Evolutionary conservation across 805 yeast species (phyloP), one percentile per base, ranked within the genome.

Genomic region (Starmerella gropengiesseri): DNA sequence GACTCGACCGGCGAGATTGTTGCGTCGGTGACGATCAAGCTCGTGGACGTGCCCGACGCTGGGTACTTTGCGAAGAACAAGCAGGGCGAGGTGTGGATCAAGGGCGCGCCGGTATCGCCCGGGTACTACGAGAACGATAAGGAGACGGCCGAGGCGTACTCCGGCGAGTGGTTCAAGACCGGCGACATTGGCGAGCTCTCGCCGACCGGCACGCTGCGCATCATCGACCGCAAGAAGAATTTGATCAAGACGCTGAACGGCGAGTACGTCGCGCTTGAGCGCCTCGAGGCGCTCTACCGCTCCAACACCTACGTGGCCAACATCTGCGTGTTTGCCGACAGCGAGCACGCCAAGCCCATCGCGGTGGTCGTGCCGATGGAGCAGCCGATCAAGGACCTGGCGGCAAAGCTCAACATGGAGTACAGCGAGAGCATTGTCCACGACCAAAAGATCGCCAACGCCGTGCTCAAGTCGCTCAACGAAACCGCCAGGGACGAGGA

Each of bases 171-270:
- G 96, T 91, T 91, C 70, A 73, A 69, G 60, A 91, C 97, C 26
- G 98, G 98, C 63, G 98, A 91, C 63, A 85, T 91, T 63, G 95
- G 89, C 59, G 86, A 84, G 68, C 85, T 95, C 94, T 73, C 87
- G 32, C 47, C 75, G 21, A 71, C 69, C 51, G 97, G 97, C 52
- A 78, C 76, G 45, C 70, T 91, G 58, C 76, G 73, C 59, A 69
- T 91, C 48, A 82, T 91, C 61, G 98, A 91, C 67, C 81, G 98
- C 61, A 83, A 77, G 70, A 91, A 91, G 77, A 91, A 91, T 63
- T 71, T 91, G 64, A 94, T 91, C 55, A 91, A 91, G 73, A 91
- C 98, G 16, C 71, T 75, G 57, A 89, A 91, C 61, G 98, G 98
- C 66, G 98, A 91, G 68, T 91, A 91, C 65, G 84, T 91, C 62